Evolutionary conservation across 257 asterid genomes (phyloP), one percentile per base, ranked within the genome.

Genomic region (Coffea eugenioides): DNA sequence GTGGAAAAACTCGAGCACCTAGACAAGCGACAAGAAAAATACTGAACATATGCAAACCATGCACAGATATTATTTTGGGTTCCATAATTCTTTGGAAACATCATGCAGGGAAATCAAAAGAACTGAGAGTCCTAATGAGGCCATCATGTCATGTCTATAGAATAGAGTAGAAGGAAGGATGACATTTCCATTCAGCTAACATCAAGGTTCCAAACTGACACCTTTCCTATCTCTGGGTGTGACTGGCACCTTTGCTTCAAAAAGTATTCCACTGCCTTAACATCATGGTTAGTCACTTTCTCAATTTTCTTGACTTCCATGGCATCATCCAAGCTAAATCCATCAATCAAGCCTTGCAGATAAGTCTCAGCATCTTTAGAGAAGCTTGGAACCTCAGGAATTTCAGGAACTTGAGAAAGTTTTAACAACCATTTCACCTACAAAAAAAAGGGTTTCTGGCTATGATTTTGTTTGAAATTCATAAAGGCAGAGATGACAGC

Each of bases 351-450:
- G 69, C 84, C 81, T 72, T 86, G 84, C 74, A 94, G 92, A 88
- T 45, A 94, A 69, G 86, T 76, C 83, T 88, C 88, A 25, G 97
- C 93, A 62, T 89, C 96, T 75, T 61, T 75, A 69, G 96, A 89
- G 85, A 94, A 94, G 36, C 80, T 84, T 36, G 96, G 96, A 74
- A 93, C 98, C 85, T 94, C 98, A 70, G 85, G 71, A 74, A 94
- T 82, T 80, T 86, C 96, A 45, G 93, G 81, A 64, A 89, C 87
- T 86, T 90, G 87, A 34, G 98, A 92, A 71, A 94, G 93, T 85
- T 92, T 94, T 82, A 92, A 75, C 91, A 92, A 76, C 98, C 98
- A 92, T 80, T 77, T 94, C 82, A 94, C 76, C 98, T 94, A 88
- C 34, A 74, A 16, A 82, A 56, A 82, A 69, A 56, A 81, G 65